Evolutionary conservation across 176 grass and related monocot species (phyloP), one percentile per base, ranked within the genome.

Genomic region (Echinochloa phyllopogon): DNA sequence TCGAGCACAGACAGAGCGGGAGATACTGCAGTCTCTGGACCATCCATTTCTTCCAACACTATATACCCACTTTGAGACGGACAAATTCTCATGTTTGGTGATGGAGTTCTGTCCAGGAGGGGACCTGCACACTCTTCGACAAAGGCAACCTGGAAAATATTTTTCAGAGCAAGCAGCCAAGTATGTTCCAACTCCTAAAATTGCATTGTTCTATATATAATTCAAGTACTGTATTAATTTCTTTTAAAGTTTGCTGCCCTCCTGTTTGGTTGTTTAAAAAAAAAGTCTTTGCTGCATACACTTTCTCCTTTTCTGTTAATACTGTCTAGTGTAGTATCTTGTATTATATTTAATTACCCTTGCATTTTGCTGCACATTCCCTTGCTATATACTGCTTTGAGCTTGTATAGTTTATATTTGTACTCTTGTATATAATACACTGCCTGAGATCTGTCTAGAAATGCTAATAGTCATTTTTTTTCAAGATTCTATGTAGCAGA

Each of bases 101-200:
- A 94, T 94, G 89, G 92, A 92, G 77, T 94, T 94, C 81, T 94
- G 92, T 60, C 92, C 92, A 74, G 92, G 92, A 69, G 92, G 89
- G 36, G 89, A 94, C 80, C 69, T 94, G 59, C 92, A 94, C 82
- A 94, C 92, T 2, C 92, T 94, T 73, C 80, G 92, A 37, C 92
- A 94, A 76, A 87, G 81, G 81, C 92, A 94, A 41, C 81, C 92
- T 65, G 92, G 92, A 75, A 94, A 94, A 62, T 78, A 79, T 77
- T 94, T 94, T 72, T 81, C 84, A 12, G 92, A 94, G 74, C 92
- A 94, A 89, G 89, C 92, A 52, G 92, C 86, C 38, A 94, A 94
- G 92, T 94, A 94, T 73, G 88, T 89, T 38, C 13, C 42, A 78
- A n/a, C 63, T 77, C 58, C 45, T 69, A 52, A 75, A 25, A 53